A percentile compares a stretch with the other conserved stretches of the same genome.
Conservation (phyloP, 176 grass and related monocot species). For the Triticum dicoccoides region DNA sequence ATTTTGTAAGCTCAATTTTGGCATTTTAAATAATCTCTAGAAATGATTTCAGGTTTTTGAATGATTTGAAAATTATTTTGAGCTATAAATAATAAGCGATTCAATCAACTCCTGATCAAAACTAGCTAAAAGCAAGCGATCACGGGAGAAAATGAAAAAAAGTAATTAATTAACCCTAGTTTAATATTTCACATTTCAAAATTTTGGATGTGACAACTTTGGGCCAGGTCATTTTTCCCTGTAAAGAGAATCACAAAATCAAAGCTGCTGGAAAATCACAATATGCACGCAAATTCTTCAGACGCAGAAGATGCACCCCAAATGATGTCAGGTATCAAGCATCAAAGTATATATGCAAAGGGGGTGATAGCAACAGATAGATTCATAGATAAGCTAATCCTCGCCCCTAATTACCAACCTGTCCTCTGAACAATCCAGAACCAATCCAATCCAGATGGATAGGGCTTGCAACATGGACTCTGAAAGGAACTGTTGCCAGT, state of each 20-base stretch:
- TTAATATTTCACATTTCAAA: too few species aligned
- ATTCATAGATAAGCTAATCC: slow-evolving; percentile 14
- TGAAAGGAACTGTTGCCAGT: background rate
- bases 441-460: slow-evolving; percentile 29
- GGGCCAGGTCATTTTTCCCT: too few species aligned
- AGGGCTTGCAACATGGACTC: slow-evolving; percentile 22
- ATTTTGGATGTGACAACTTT: too few species aligned
- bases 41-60: too few species aligned
- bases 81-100: too few species aligned
- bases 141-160: too few species aligned
- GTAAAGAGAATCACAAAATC: background rate
- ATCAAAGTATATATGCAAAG: background rate
- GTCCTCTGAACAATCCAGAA: slow-evolving; percentile 35
- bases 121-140: too few species aligned
- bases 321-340: background rate
- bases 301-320: background rate
- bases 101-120: too few species aligned
- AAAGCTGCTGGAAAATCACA: background rate
- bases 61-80: too few species aligned
- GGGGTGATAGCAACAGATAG: background rate
- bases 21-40: too few species aligned
- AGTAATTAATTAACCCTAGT: too few species aligned
- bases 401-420: slow-evolving; percentile 38
- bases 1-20: too few species aligned
- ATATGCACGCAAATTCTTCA: background rate